phyloP scores from a whole-genome alignment of 2,329 filamentous ascomycete species.

The Colletotrichum ledebouriae region DNA sequence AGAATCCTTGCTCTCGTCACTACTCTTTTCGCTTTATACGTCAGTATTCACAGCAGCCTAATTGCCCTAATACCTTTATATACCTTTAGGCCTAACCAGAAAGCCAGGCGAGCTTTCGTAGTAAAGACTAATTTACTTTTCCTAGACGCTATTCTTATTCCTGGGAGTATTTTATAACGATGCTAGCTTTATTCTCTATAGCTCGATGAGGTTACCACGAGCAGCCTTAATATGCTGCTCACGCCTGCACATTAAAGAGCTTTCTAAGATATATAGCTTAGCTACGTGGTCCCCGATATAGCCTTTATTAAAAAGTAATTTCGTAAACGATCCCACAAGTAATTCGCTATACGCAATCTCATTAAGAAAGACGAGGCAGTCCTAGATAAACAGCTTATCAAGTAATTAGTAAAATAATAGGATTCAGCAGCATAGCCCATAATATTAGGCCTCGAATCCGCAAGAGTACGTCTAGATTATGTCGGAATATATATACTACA shows the following conservation, averaged over 20 bases:
- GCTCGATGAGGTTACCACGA: neutral
- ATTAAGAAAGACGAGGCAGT: neutral
- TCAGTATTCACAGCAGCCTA: neutral
- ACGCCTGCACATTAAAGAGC: neutral
- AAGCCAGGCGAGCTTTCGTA: neutral
- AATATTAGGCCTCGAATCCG: neutral
- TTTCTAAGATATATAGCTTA: neutral
- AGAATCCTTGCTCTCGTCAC: neutral
- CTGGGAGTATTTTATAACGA: neutral
- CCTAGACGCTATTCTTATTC: neutral
- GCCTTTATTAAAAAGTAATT: neutral
- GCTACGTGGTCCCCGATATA: neutral
- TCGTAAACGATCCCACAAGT: neutral
- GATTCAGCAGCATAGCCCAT: neutral
- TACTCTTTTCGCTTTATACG: neutral
- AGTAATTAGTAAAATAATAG: neutral
- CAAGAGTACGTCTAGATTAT: neutral
- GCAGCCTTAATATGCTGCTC: neutral
- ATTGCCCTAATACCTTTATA: neutral
- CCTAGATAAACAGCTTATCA: neutral
- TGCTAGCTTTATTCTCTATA: neutral
- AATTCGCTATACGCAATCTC: neutral
- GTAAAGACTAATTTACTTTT: neutral
- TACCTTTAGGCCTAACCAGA: neutral
- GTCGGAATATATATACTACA: neutral